phyloP scores from a whole-genome alignment of 2,329 filamentous ascomycete species.

The Verticillium nonalfalfae region DNA sequence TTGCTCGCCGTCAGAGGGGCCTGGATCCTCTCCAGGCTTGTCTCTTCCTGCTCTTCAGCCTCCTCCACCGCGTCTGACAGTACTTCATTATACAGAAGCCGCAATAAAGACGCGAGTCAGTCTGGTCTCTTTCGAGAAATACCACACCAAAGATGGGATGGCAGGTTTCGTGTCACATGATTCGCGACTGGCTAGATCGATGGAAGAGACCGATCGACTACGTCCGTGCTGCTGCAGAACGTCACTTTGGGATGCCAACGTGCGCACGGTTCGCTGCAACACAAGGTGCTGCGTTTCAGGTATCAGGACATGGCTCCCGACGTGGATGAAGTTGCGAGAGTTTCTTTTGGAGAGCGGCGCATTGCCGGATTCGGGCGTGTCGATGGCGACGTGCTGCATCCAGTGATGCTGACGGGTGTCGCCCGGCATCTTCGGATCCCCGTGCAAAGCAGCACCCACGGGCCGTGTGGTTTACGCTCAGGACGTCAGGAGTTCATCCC shows the following conservation, averaged over 20 bases:
- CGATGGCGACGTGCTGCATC: not conserved
- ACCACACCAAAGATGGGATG: not conserved
- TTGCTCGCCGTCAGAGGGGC: not conserved
- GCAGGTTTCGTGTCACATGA: not conserved
- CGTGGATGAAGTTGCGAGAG: not conserved
- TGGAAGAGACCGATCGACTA: not conserved
- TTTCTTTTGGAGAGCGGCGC: not conserved
- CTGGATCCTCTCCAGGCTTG: not conserved
- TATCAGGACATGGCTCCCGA: not conserved
- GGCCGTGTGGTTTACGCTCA: no score
- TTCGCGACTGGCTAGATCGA: not conserved
- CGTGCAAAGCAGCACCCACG: no score
- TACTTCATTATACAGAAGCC: no score
- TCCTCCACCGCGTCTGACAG: not conserved
- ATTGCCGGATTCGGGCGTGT: not conserved
- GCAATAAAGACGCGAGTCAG: no score
- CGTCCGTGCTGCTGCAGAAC: not conserved
- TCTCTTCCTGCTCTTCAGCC: not conserved
- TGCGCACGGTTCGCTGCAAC: not conserved
- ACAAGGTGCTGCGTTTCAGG: not conserved
- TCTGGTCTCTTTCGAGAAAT: not conserved
- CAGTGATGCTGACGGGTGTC: not conserved
- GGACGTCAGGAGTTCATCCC: no score
- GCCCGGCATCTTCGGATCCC: not conserved
- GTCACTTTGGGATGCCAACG: not conserved